A percentile compares a stretch with the other conserved stretches of the same genome.
Conservation (phyloP, 2,329 filamentous ascomycete genomes). For the Bimuria novae-zelandiae region DNA sequence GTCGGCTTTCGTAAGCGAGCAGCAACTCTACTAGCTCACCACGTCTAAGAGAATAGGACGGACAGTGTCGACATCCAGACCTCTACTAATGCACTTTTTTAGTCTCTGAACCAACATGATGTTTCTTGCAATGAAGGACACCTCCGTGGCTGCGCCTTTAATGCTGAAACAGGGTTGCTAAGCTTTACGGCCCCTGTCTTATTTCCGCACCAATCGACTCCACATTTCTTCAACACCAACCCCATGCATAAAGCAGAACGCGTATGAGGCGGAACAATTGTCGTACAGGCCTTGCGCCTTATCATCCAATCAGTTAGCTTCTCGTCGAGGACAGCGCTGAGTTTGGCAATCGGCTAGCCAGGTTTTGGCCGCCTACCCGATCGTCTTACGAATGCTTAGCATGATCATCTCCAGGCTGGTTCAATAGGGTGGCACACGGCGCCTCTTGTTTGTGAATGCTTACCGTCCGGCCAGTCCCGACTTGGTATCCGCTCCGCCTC, state of each 20-base stretch:
- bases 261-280: conserved; percentile 35
- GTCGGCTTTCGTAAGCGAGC: conserved; percentile 3
- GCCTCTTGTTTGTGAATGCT: conserved; percentile 22
- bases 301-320: conserved; percentile 26
- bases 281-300: conserved; percentile 18
- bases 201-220: conserved; percentile 24
- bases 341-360: conserved; percentile 20
- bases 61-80: not conserved
- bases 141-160: conserved; percentile 9
- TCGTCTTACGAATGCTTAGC: conserved; percentile 15
- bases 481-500: conserved; percentile 21
- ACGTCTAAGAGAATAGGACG: not conserved
- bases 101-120: not conserved
- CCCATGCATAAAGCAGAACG: conserved; percentile 32
- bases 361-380: conserved; percentile 13
- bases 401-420: conserved; percentile 16
- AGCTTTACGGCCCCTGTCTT: conserved; percentile 22
- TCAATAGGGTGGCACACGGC: conserved; percentile 21
- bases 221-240: conserved; percentile 35
- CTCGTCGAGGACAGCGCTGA: conserved; percentile 13
- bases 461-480: conserved; percentile 16
- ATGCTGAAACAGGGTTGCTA: conserved; percentile 30
- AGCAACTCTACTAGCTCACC: not conserved
- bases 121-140: not conserved
- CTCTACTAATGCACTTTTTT: not conserved